phyloP scores from a whole-genome alignment of 257 asterid species.

The Paraleonurus japonicus region DNA sequence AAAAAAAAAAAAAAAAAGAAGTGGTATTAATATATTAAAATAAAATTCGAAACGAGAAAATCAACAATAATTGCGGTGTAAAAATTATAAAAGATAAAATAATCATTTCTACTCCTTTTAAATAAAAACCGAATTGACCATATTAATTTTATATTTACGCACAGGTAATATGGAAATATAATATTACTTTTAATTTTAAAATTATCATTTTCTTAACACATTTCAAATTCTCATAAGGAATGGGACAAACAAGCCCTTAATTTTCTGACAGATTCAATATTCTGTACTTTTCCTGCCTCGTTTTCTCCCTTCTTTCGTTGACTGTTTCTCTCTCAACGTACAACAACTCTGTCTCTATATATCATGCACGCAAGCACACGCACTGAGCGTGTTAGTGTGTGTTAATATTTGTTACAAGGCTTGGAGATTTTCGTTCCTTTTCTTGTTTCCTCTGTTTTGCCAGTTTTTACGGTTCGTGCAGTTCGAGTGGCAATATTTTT shows the following conservation, averaged over 20 bases:
- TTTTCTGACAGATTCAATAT: slow-evolving; percentile 17
- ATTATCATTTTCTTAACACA: neutral
- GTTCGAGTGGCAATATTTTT: neutral
- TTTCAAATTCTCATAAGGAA: neutral
- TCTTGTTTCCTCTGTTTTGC: neutral
- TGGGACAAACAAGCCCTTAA: neutral
- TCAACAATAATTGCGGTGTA: too few species aligned
- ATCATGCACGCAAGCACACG: slow-evolving; percentile 40
- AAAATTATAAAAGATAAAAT: too few species aligned
- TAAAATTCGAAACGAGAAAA: too few species aligned
- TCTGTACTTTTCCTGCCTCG: slow-evolving; percentile 32
- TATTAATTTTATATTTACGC: too few species aligned
- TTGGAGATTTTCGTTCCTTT: neutral
- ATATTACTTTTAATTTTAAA: neutral
- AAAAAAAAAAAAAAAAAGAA: too few species aligned
- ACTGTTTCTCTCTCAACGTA: slow-evolving; percentile 25
- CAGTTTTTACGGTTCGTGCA: slow-evolving; percentile 22
- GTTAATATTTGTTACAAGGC: neutral
- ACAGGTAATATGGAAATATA: too few species aligned
- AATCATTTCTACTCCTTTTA: too few species aligned
- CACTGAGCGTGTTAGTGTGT: slow-evolving; percentile 28
- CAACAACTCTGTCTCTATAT: slow-evolving; percentile 21
- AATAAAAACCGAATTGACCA: too few species aligned
- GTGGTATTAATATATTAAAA: too few species aligned
- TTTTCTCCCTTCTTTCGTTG: slow-evolving; percentile 31